These are phyloP conservation scores for Irineochytrium annulatum DNA, from an alignment of 192 early-diverging fungal genomes.

Conservation along the genomic window DNA sequence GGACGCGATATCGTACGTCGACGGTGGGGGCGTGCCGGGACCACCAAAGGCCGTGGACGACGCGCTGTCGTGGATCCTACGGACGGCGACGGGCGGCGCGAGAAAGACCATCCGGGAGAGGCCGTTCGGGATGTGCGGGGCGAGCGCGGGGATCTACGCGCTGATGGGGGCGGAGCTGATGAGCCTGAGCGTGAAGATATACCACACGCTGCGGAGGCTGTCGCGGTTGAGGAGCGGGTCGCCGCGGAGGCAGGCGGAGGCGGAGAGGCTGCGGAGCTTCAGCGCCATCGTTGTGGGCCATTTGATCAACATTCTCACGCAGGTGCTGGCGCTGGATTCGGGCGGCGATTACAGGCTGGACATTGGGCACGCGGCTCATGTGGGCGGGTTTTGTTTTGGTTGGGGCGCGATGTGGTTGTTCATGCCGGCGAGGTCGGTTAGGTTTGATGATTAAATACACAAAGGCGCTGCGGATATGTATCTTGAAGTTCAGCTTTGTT, in stretches of 20 bases:
- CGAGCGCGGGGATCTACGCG: slow-evolving; percentile 20
- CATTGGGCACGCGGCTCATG: slow-evolving; percentile 24
- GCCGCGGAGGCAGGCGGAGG: neutral
- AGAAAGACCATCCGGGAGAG: neutral
- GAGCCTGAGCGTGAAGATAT: slow-evolving; percentile 2
- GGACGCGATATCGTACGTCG: neutral
- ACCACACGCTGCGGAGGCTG: neutral
- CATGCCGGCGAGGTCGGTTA: no score
- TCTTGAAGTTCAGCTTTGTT: no score
- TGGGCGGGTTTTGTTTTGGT: slow-evolving; percentile 24
- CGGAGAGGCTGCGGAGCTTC: slow-evolving; percentile 9
- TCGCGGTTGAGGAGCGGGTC: slow-evolving; percentile 5
- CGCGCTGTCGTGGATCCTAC: slow-evolving; percentile 3
- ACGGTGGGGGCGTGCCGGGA: no score
- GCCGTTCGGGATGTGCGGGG: slow-evolving; percentile 5
- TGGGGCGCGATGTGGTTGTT: neutral
- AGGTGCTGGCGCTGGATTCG: slow-evolving; percentile 12
- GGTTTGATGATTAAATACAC: no score
- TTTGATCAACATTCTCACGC: slow-evolving; percentile 11
- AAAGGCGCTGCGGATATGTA: no score
- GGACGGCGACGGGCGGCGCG: neutral
- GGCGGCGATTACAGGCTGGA: neutral
- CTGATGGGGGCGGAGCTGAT: slow-evolving; percentile 27
- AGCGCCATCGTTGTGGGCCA: slow-evolving; percentile 15
- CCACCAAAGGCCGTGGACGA: neutral